Percentiles rank a stretch among this genome's conserved stretches.
Conservation (phyloP, 2,329 filamentous ascomycete species). For the Colletotrichum sp. region DNA sequence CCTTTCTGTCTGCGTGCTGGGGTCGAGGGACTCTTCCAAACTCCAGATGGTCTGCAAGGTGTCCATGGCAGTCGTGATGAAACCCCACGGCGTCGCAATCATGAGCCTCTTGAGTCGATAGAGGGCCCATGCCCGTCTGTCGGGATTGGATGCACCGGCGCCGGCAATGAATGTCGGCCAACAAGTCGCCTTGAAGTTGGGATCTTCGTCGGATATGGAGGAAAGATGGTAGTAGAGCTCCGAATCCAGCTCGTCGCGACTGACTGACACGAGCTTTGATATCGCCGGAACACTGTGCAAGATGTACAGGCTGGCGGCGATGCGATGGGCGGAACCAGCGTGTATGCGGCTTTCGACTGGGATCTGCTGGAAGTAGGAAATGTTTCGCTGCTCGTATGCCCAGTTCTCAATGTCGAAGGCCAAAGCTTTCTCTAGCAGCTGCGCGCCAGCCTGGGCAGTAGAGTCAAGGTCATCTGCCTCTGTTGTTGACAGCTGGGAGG, state of each 20-base stretch:
- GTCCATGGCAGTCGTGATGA: constrained; percentile 50
- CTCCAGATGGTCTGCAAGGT: constrained; percentile 50
- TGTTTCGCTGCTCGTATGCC: constrained; percentile 40
- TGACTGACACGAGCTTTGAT: constrained; percentile 29
- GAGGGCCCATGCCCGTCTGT: constrained; percentile 53
- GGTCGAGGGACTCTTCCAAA: constrained; percentile 26
- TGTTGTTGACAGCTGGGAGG: constrained; percentile 43
- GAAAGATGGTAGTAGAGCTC: constrained; percentile 54
- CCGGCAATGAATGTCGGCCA: constrained; percentile 64
- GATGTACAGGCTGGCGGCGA: constrained; percentile 52
- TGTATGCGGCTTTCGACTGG: constrained; percentile 41
- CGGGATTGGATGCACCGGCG: constrained; percentile 49
- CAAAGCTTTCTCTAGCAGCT: constrained; percentile 41
- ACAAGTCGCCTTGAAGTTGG: constrained; percentile 59
- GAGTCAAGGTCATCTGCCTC: constrained; percentile 29
- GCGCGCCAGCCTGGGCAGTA: constrained; percentile 31
- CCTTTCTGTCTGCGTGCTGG: constrained; percentile 22
- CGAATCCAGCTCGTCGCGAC: constrained; percentile 39
- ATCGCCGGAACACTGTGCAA: constrained; percentile 41
- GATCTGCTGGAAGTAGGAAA: constrained; percentile 37
- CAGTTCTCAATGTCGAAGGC: constrained; percentile 45
- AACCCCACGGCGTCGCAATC: constrained; percentile 51
- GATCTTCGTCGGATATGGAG: constrained; percentile 51
- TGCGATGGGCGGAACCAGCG: constrained; percentile 46
- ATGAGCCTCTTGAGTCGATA: constrained; percentile 46